Conservation (phyloP, 345 rosid species). For the Populus pruinosa region DNA sequence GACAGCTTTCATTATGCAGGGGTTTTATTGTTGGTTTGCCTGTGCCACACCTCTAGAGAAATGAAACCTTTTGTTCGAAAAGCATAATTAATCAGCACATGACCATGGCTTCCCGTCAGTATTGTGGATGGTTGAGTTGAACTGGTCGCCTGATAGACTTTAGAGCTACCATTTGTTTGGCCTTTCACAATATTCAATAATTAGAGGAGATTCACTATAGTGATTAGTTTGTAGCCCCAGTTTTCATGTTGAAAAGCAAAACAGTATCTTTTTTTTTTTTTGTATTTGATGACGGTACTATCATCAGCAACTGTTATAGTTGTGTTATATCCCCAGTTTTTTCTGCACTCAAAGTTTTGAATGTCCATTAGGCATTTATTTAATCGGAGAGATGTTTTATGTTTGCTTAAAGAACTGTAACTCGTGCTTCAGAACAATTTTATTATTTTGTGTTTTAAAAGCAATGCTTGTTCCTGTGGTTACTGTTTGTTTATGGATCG, state of each 20-base stretch:
- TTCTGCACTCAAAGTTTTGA: neutral
- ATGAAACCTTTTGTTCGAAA: neutral
- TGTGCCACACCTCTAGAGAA: neutral
- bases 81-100: neutral
- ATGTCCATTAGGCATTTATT: neutral
- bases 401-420: neutral
- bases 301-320: slow-evolving; percentile 2
- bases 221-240: neutral
- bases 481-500: neutral
- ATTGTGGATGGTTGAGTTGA: slow-evolving; percentile 2
- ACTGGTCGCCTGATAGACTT: neutral
- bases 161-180: slow-evolving; percentile 5
- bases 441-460: neutral
- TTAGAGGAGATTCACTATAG: slow-evolving; percentile 20
- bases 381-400: neutral
- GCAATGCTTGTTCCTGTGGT: neutral
- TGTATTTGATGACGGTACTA: neutral
- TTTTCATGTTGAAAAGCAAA: slow-evolving; percentile 6
- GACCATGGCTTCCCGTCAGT: neutral
- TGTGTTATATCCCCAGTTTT: neutral
- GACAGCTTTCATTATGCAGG: slow-evolving; percentile 1
- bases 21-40: neutral
- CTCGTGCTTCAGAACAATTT: neutral
- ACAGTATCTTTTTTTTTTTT: slow-evolving; percentile 1
- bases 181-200: slow-evolving; percentile 8